Base-by-base conservation (phyloP, 1,284 basidiomycete species). In the Apiotrichum sp. region DNA sequence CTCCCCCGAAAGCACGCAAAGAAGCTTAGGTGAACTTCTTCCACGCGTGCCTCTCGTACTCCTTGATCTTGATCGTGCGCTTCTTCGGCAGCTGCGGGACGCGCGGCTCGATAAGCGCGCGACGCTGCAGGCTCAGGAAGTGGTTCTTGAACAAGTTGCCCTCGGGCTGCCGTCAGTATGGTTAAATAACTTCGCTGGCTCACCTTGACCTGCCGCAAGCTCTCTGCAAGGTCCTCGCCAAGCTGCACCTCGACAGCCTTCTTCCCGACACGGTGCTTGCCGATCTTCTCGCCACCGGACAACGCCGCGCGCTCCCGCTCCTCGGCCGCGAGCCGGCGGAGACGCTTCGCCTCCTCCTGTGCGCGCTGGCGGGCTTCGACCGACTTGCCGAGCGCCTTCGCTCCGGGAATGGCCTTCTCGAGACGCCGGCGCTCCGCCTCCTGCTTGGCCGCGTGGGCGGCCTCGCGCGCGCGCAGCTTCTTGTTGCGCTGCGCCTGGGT, bases 61-160 rank as follows among this genome's bases (percentile, higher is more conserved):
- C 86, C 58, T 87, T 83, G 22, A 78, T 78, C 64, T 82, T 84
- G 60, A 72, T 72, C 60, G 75, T 82, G 47, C 83, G 81, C 65
- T 78, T 85, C 68, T 79, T 86, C 6, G 87, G 84, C 87, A 86
- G 61, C 47, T 90, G 83, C 33, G 80, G 86, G 13, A 71, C 69
- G 16, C 79, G 69, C 10, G 79, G 78, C 61, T 80, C 79, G 53
- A 78, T 62, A 13, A 79, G 67, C 1, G 76, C 77, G 47, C 76
- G 67, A 42, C 76, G 73, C 65, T 80, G 79, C 32, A 80, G 54
- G 31, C 72, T 72, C 44, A 87, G 74, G 79, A 92, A 93, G 3
- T 92, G 83, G 71, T 96, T 93, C 45, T 85, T 83, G 82, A 95
- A 96, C 32, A 95, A 76, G 72, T 95, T 96, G 35, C 93, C 93